phyloP scores from a whole-genome alignment of 2,329 filamentous ascomycete species.

The Pyrenophora tritici-repentis region DNA sequence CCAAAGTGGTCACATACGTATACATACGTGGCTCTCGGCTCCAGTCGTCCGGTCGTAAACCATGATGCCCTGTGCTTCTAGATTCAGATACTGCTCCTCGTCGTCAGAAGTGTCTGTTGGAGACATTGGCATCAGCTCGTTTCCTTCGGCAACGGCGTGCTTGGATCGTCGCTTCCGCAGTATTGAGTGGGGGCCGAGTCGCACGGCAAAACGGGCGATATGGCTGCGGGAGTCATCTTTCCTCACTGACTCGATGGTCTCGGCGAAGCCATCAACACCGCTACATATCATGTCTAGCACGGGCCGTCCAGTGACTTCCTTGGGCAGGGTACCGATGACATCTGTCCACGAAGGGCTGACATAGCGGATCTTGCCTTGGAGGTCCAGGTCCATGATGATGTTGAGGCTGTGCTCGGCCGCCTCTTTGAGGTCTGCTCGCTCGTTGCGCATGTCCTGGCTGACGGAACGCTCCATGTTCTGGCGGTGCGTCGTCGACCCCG shows the following conservation, averaged over 20 bases:
- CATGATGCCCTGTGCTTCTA: constrained; percentile 98
- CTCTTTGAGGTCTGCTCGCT: constrained; percentile 90
- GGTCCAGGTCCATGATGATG: constrained; percentile 89
- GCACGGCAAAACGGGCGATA: constrained; percentile 59
- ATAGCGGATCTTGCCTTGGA: constrained; percentile 91
- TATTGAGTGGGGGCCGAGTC: constrained; percentile 44
- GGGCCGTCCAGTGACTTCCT: constrained; percentile 73
- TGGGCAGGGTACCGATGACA: constrained; percentile 79
- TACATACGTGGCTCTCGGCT: constrained; percentile 84
- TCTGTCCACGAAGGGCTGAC: constrained; percentile 96
- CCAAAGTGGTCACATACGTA: not conserved
- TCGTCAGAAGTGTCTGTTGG: constrained; percentile 31
- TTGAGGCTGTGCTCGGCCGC: constrained; percentile 96
- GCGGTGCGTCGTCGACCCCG: constrained; percentile 30
- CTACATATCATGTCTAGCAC: constrained; percentile 83
- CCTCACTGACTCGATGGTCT: constrained; percentile 81
- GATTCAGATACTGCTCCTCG: constrained; percentile 66
- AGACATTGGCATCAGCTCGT: constrained; percentile 38
- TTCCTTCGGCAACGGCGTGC: constrained; percentile 33
- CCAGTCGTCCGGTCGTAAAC: constrained; percentile 89
- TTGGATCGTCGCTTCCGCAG: constrained; percentile 38
- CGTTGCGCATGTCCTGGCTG: constrained; percentile 88
- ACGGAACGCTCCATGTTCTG: constrained; percentile 65
- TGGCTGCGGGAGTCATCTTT: constrained; percentile 92
- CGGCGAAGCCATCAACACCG: constrained; percentile 78